These are phyloP conservation scores for Ophiocordyceps robertsii DNA, from an alignment of 2,329 filamentous ascomycete genomes.

Conservation along the genomic window DNA sequence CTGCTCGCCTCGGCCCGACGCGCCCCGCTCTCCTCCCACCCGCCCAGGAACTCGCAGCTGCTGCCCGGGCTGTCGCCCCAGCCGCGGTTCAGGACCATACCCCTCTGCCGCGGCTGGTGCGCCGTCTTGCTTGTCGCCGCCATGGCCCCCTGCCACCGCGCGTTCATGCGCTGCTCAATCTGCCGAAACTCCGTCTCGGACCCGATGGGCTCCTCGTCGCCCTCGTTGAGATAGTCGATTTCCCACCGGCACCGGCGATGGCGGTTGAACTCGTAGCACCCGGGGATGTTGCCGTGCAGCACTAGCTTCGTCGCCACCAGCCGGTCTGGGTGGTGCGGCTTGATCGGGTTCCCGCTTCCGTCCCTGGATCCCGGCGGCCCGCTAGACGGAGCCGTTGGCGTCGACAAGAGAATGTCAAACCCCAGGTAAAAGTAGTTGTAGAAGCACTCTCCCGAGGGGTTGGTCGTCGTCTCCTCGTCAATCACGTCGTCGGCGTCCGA, in stretches of 20 bases:
- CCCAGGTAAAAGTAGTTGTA: conserved; percentile 97
- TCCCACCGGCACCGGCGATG: conserved; percentile 84
- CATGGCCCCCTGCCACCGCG: conserved; percentile 57
- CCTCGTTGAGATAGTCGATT: conserved; percentile 43
- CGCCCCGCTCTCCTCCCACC: conserved; percentile 64
- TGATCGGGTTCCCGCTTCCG: conserved; percentile 18
- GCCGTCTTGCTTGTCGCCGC: conserved; percentile 36
- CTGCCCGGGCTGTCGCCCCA: conserved; percentile 88
- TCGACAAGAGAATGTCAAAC: conserved; percentile 85
- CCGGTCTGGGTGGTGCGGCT: conserved; percentile 39
- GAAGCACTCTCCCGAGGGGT: conserved; percentile 63
- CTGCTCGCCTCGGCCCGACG: conserved; percentile 37
- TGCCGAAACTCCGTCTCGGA: conserved; percentile 71
- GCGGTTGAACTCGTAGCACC: conserved; percentile 92
- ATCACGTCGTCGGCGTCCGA: conserved; percentile 43
- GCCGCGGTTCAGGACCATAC: conserved; percentile 84
- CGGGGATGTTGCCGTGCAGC: conserved; percentile 86
- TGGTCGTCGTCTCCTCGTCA: conserved; percentile 39
- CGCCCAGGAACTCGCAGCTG: conserved; percentile 72
- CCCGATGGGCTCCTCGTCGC: conserved; percentile 34
- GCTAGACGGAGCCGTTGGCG: conserved; percentile 51
- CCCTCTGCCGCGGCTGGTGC: conserved; percentile 36
- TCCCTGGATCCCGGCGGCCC: conserved; percentile 31
- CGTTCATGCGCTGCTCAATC: conserved; percentile 54
- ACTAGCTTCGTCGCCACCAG: conserved; percentile 86